phyloP scores from a whole-genome alignment of 768 basidiomycete species.

The Rickenella mellea region DNA sequence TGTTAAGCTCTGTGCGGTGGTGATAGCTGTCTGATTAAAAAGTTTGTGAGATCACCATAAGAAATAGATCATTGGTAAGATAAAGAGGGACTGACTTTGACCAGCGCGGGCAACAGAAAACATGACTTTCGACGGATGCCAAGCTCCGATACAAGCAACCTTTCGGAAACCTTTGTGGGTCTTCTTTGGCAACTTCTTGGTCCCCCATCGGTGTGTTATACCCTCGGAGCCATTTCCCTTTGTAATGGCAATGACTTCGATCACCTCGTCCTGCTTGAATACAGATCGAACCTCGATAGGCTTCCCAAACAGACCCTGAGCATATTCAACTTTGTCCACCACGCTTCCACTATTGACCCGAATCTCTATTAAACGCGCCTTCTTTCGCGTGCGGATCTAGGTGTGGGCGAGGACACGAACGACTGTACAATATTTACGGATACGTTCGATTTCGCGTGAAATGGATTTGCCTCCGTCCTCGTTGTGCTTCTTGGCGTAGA shows the following conservation, averaged over 20 bases:
- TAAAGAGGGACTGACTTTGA: conserved; percentile 66
- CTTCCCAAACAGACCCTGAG: conserved; percentile 93
- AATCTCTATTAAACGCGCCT: conserved; percentile 99
- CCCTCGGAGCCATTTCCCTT: conserved; percentile 99
- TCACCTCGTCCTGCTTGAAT: conserved; percentile 94
- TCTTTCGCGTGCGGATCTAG: conserved; percentile 96
- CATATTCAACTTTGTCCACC: conserved; percentile 95
- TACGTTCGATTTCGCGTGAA: conserved; percentile 94
- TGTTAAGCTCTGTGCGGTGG: conserved; percentile 96
- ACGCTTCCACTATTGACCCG: conserved; percentile 96
- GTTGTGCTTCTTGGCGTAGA: conserved; percentile 98
- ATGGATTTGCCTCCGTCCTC: conserved; percentile 90
- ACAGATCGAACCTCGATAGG: conserved; percentile 74
- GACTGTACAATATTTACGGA: conserved; percentile 99
- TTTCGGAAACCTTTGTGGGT: conserved; percentile 99
- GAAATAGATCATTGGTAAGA: neutral
- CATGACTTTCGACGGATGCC: conserved; percentile 99
- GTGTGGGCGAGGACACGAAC: conserved; percentile 99
- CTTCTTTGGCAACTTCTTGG: conserved; percentile 96
- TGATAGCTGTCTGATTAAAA: conserved; percentile 73
- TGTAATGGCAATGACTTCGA: conserved; percentile 96
- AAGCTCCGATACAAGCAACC: conserved; percentile 97
- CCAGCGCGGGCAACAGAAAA: conserved; percentile 99
- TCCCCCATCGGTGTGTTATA: conserved; percentile 99
- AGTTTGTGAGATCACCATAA: conserved; percentile 4